A percentile compares a stretch with the other conserved stretches of the same genome.
phyloP scores from a whole-genome alignment of 306 rosid species.

The Mimosa pudica region DNA sequence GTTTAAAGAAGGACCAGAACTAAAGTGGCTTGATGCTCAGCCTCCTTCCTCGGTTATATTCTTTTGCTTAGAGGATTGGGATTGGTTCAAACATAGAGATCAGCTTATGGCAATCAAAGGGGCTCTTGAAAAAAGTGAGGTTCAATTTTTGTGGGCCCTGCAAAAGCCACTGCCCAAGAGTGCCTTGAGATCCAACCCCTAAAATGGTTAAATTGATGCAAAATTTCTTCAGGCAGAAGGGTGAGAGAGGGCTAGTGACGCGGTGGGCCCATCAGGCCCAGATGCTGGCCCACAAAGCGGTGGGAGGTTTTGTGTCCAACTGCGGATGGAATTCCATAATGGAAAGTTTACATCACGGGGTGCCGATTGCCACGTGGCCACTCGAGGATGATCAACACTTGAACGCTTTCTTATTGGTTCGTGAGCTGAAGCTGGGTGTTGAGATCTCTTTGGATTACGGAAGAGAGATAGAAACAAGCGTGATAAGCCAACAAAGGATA shows the following conservation, averaged over 20 bases:
- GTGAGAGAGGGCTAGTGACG: not conserved
- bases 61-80: conserved; percentile 24
- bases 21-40: conserved; percentile 49
- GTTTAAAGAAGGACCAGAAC: not conserved
- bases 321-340: not conserved
- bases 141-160: not conserved
- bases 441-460: too few species aligned
- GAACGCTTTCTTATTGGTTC: too few species aligned
- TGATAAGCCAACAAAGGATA: too few species aligned
- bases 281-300: not conserved
- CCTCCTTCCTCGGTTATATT: conserved; percentile 44
- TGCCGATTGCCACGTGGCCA: not conserved
- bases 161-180: conserved; percentile 23
- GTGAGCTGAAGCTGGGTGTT: too few species aligned
- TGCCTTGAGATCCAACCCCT: not conserved
- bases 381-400: not conserved
- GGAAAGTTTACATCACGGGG: not conserved
- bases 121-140: not conserved
- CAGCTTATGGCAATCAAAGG: not conserved
- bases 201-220: not conserved
- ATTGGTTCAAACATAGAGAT: not conserved
- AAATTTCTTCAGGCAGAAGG: not conserved
- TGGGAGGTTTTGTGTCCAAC: conserved; percentile 2
- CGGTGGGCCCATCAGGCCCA: not conserved
- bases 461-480: too few species aligned